Percentiles rank a stretch among this genome's conserved stretches.
Evolutionary conservation across 2,329 filamentous ascomycete species (phyloP).

Genomic region (Cercospora berteroae): DNA sequence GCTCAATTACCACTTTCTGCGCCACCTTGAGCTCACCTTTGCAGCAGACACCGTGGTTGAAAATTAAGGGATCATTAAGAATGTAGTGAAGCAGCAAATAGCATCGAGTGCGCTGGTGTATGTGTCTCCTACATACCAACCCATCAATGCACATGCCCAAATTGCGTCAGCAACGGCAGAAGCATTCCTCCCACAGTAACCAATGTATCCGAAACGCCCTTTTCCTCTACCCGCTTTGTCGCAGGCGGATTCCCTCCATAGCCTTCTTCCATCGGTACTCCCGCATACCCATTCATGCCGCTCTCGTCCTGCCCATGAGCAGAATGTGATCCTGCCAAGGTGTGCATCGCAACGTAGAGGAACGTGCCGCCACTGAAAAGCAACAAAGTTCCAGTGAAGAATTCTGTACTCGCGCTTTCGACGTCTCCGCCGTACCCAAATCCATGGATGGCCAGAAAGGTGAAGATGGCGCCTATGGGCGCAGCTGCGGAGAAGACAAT

Average conservation of each 20-base stretch:
- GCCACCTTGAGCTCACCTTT: neutral
- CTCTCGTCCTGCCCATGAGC: conserved; percentile 47
- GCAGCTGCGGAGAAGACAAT: conserved; percentile 90
- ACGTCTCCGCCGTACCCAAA: conserved; percentile 61
- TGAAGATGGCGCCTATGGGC: conserved; percentile 77
- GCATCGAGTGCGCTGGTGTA: neutral
- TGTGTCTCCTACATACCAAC: neutral
- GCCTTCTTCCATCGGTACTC: conserved; percentile 27
- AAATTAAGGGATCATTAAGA: neutral
- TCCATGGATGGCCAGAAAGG: conserved; percentile 75
- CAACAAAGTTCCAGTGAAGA: conserved; percentile 88
- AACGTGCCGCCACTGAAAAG: conserved; percentile 97
- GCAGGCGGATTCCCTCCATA: conserved; percentile 17
- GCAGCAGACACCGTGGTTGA: neutral
- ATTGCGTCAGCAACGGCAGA: conserved; percentile 71
- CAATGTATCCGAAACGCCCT: conserved; percentile 53
- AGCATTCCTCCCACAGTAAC: conserved; percentile 75
- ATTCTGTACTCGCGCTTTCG: conserved; percentile 63
- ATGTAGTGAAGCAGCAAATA: neutral
- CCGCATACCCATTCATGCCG: conserved; percentile 30
- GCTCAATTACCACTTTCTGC: neutral
- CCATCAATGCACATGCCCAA: conserved; percentile 68
- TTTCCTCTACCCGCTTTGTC: neutral
- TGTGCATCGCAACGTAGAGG: conserved; percentile 97
- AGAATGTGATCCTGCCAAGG: conserved; percentile 74